Percentiles rank a stretch among this genome's conserved stretches.
Evolutionary conservation across 495 filamentous ascomycete genomes (phyloP).

Genomic region (Gamarada debralockiae): DNA sequence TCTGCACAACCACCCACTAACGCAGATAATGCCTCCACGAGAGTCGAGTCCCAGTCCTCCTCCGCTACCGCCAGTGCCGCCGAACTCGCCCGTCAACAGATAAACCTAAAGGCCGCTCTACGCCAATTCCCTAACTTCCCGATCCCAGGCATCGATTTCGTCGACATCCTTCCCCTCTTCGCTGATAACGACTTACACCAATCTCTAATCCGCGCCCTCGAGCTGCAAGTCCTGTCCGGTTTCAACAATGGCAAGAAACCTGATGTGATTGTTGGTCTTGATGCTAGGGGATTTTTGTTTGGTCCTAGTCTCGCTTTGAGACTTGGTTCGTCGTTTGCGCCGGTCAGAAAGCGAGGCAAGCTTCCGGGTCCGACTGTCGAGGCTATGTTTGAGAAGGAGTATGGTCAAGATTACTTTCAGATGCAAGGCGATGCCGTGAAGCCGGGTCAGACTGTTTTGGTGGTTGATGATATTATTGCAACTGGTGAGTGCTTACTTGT

Average conservation of each 20-base stretch:
- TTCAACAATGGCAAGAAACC: conserved; percentile 51
- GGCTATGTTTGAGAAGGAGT: conserved; percentile 89
- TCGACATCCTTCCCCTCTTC: conserved; percentile 98
- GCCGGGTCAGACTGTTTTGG: conserved; percentile 81
- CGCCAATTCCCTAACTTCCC: conserved; percentile 85
- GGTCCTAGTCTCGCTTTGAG: conserved; percentile 85
- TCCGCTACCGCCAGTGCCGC: conserved; percentile 67
- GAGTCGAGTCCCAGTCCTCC: conserved; percentile 48
- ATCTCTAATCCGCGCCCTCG: conserved; percentile 77
- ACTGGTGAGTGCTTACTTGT: conserved; percentile 62
- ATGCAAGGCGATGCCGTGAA: conserved; percentile 85
- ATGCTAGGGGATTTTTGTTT: conserved; percentile 94
- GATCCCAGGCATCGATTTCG: conserved; percentile 88
- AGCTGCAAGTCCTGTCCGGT: conserved; percentile 67
- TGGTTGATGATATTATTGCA: conserved; percentile 98
- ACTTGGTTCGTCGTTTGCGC: conserved; percentile 85
- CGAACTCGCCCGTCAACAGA: conserved; percentile 93
- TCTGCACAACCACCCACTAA: conserved; percentile 21
- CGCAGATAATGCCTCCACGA: conserved; percentile 45
- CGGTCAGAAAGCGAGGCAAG: conserved; percentile 95
- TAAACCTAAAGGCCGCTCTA: conserved; percentile 53
- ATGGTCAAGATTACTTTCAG: conserved; percentile 94
- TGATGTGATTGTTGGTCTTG: conserved; percentile 89
- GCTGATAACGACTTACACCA: conserved; percentile 70
- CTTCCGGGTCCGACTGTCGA: conserved; percentile 84